Base-by-base conservation (phyloP, 2,329 filamentous ascomycete species). In the Plectosphaerella cucumerina region DNA sequence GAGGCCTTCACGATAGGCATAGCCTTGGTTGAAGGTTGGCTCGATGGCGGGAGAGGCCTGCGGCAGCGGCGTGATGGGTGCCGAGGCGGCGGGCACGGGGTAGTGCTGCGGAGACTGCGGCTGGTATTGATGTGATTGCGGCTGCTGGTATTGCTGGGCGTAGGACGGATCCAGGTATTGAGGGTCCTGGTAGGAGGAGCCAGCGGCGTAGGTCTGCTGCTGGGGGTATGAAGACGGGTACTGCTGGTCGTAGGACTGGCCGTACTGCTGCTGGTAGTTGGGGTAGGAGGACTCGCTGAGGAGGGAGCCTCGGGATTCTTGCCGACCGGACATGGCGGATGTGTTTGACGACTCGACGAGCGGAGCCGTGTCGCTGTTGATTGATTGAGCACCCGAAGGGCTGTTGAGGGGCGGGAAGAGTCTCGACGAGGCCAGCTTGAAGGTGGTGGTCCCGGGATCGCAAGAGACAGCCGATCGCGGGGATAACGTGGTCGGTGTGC, bases 291-390 rank as follows among this genome's bases (percentile, higher is more conserved):
- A 63, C 55, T 73, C 69, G 52, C 59, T 62, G 44, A 72, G 63
- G 57, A 72, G 62, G 49, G 68, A 70, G 58, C 69, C 69, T 58
- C 66, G 67, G 54, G 69, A 71, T 49, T 72, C 70, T 51, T 71
- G 62, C 55, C 70, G 64, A 55, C 64, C 62, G 62, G 69, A 70
- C 69, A 73, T 61, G 62, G 52, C 54, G 56, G 53, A 52, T 50
- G 52, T 55, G 18, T 50, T 57, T 35, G 48, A 45, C 52, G 56
- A 55, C 55, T 54, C 55, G 53, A 21, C 47, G 39, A 31, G 18
- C 54, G 65, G 68, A 71, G 69, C 65, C 66, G 54, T 45, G 48
- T 48, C 47, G 45, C 18, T 37, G 37, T 47, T 17, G 45, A 41
- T 21, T 33, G 39, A 48, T n/a, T 39, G 47, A 50, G 17, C 44